Evolutionary conservation across 768 basidiomycete genomes (phyloP).

Genomic region (Xerocomus potaroensis): DNA sequence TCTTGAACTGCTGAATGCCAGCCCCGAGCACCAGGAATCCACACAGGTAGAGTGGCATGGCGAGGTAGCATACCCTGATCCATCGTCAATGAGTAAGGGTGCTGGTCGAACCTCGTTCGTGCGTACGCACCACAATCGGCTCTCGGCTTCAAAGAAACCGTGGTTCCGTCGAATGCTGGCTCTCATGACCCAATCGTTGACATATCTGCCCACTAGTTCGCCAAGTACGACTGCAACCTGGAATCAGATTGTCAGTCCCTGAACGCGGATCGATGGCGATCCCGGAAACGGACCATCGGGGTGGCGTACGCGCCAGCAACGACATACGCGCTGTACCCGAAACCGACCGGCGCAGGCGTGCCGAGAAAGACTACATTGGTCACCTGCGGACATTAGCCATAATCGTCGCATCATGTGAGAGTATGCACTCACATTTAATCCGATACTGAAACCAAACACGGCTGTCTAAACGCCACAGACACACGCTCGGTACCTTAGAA

Average conservation of each 20-base stretch:
- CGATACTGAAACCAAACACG: constrained; percentile 48
- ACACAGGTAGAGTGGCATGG: constrained; percentile 37
- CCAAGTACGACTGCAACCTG: constrained; percentile 51
- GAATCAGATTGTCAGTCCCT: not conserved
- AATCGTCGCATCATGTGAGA: not conserved
- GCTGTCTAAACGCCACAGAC: constrained; percentile 29
- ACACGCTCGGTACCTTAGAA: not conserved
- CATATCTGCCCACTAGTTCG: constrained; percentile 46
- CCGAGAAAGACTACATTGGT: constrained; percentile 55
- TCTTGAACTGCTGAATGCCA: constrained; percentile 31
- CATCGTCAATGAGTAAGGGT: too few species aligned
- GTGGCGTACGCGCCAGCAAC: constrained; percentile 44
- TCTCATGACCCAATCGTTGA: constrained; percentile 48
- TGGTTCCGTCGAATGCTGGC: constrained; percentile 39
- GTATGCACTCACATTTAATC: constrained; percentile 35
- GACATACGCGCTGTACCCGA: constrained; percentile 39
- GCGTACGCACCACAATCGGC: constrained; percentile 35
- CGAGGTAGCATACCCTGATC: constrained; percentile 36
- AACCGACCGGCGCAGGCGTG: constrained; percentile 42
- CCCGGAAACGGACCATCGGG: constrained; percentile 35
- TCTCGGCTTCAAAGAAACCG: constrained; percentile 54
- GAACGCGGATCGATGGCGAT: not conserved
- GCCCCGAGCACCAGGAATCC: constrained; percentile 43
- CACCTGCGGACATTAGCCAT: constrained; percentile 30
- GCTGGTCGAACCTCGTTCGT: too few species aligned